These are phyloP conservation scores for Botrytis byssoidea DNA, from an alignment of 2,329 filamentous ascomycete species.

Conservation along the genomic window DNA sequence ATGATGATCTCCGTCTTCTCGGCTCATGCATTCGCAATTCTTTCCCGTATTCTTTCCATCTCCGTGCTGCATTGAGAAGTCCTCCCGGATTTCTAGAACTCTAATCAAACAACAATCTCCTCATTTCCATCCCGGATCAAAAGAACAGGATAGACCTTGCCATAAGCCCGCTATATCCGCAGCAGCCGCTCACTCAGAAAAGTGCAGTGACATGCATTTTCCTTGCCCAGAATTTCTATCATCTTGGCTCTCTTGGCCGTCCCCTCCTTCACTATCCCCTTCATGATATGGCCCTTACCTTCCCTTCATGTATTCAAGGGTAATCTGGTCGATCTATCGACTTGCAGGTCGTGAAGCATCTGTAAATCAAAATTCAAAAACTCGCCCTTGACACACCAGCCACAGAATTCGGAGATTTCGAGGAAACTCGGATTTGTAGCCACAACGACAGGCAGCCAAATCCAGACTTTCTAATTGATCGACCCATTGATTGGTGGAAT, in stretches of 20 bases:
- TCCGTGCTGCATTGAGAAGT: slow-evolving; percentile 7
- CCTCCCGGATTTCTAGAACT: not conserved
- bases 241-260: slow-evolving; percentile 5
- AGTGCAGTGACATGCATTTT: not conserved
- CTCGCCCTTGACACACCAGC: not conserved
- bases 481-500: not conserved
- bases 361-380: not conserved
- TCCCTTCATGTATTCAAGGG: not conserved
- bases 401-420: slow-evolving; percentile 5
- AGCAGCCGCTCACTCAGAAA: not conserved
- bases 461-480: not conserved
- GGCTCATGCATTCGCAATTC: not conserved
- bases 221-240: not conserved
- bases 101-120: slow-evolving; percentile 15
- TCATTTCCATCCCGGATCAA: not conserved
- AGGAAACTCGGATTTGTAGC: slow-evolving; percentile 1
- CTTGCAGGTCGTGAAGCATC: not conserved
- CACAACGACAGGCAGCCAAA: not conserved
- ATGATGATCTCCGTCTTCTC: slow-evolving; percentile 14
- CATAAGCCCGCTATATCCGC: not conserved
- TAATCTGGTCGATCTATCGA: not conserved
- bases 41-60: slow-evolving; percentile 5
- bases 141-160: not conserved
- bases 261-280: not conserved
- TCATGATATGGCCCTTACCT: not conserved